A percentile compares a stretch with the other conserved stretches of the same genome.
Conservation (phyloP, 2,329 filamentous ascomycete species). For the Kalaharituber pfeilii region DNA sequence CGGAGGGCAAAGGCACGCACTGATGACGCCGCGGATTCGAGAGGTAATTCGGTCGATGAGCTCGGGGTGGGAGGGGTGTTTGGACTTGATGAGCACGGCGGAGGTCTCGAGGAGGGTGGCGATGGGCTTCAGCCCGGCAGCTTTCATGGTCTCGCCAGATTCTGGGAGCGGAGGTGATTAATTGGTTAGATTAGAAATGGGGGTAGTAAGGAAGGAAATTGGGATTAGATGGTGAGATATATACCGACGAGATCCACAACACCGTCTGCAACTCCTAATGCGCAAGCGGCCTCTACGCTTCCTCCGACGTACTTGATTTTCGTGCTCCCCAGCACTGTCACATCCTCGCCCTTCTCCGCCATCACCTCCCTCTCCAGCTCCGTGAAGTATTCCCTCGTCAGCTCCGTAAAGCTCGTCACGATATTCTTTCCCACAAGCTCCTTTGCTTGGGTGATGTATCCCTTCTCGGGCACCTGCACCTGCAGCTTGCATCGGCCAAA, state of each 20-base stretch:
- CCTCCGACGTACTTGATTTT: constrained; percentile 89
- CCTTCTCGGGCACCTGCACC: constrained; percentile 89
- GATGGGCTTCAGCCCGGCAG: constrained; percentile 81
- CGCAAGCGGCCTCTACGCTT: constrained; percentile 80
- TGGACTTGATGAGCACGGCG: constrained; percentile 83
- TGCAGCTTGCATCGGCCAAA: constrained; percentile 88
- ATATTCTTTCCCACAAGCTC: constrained; percentile 84
- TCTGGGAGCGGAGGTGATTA: constrained; percentile 36
- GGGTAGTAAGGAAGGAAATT: not conserved
- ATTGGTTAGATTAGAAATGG: constrained; percentile 14
- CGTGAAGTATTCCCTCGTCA: constrained; percentile 70
- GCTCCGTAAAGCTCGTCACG: constrained; percentile 81
- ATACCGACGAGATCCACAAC: constrained; percentile 92
- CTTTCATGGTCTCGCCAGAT: constrained; percentile 96
- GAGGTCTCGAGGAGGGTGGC: constrained; percentile 80
- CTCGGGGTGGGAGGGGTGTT: constrained; percentile 58
- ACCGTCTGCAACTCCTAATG: constrained; percentile 84
- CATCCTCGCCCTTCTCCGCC: constrained; percentile 31
- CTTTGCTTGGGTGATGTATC: constrained; percentile 47
- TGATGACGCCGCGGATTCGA: constrained; percentile 84
- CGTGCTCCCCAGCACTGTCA: constrained; percentile 34
- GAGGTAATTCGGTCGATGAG: constrained; percentile 71
- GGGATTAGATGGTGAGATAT: constrained; percentile 26
- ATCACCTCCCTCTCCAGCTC: constrained; percentile 43
- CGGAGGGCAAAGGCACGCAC: too few species aligned